These are phyloP conservation scores for Phyllosticta capitalensis DNA, from an alignment of 2,329 filamentous ascomycete species.

Conservation along the genomic window DNA sequence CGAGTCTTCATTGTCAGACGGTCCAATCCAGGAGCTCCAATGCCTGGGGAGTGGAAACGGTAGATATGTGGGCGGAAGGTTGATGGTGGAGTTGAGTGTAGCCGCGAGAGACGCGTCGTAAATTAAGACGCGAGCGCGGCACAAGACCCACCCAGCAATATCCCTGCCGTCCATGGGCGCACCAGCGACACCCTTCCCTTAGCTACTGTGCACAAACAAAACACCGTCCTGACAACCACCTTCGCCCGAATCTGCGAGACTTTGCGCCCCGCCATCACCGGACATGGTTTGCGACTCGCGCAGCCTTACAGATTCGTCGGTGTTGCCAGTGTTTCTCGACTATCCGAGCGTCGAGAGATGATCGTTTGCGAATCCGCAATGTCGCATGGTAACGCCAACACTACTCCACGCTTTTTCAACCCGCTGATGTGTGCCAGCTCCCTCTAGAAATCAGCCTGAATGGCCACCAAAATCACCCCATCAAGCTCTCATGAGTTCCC, in stretches of 20 bases:
- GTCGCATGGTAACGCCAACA: slow-evolving; percentile 25
- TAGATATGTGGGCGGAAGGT: background rate
- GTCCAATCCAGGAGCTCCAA: background rate
- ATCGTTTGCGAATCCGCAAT: slow-evolving; percentile 41
- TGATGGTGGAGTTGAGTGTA: background rate
- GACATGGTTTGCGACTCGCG: slow-evolving; percentile 5
- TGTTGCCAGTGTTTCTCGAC: background rate
- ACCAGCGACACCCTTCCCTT: slow-evolving; percentile 9
- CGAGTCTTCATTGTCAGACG: slow-evolving; percentile 20
- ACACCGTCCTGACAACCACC: background rate
- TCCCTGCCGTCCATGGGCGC: slow-evolving; percentile 1
- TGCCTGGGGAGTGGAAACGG: background rate
- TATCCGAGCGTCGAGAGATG: slow-evolving; percentile 19
- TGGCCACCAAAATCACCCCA: slow-evolving; percentile 57
- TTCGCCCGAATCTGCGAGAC: slow-evolving; percentile 2
- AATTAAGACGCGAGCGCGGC: background rate
- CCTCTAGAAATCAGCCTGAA: slow-evolving; percentile 29
- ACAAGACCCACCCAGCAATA: slow-evolving; percentile 1
- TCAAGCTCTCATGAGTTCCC: slow-evolving; percentile 57
- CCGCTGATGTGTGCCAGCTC: slow-evolving; percentile 13
- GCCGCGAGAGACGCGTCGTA: slow-evolving; percentile 6
- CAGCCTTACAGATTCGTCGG: background rate
- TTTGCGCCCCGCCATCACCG: background rate
- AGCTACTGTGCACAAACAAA: slow-evolving; percentile 10
- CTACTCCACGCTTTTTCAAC: background rate